phyloP scores from a whole-genome alignment of 257 asterid species.

The Rhazya stricta region DNA sequence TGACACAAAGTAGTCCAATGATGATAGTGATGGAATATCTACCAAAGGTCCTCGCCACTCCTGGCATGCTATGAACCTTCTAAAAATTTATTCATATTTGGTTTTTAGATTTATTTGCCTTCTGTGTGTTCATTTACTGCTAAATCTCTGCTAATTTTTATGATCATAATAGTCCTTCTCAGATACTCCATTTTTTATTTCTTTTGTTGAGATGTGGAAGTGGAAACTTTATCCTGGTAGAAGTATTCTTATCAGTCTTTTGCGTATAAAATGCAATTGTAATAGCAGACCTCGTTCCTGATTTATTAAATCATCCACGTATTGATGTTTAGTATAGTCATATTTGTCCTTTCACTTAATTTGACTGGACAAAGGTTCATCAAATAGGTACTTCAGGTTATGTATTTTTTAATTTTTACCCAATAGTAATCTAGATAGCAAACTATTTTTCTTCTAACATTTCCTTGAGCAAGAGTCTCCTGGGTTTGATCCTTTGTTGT shows the following conservation, averaged over 20 bases:
- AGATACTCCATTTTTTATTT: neutral
- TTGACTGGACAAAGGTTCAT: neutral
- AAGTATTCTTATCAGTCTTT: neutral
- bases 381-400: neutral
- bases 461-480: neutral
- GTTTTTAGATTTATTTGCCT: neutral
- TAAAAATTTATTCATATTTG: neutral
- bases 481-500: neutral
- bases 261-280: neutral
- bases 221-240: neutral
- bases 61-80: neutral
- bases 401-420: neutral
- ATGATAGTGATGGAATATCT: conserved; percentile 97
- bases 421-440: neutral
- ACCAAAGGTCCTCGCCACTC: conserved; percentile 57
- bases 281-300: neutral
- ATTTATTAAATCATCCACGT: neutral
- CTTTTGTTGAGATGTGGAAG: neutral
- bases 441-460: neutral
- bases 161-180: neutral
- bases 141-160: neutral
- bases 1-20: conserved; percentile 96
- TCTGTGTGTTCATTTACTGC: neutral
- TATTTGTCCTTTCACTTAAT: neutral
- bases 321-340: neutral